Conservation (phyloP, 179 eudicot genomes). For the Beta macrorhiza region DNA sequence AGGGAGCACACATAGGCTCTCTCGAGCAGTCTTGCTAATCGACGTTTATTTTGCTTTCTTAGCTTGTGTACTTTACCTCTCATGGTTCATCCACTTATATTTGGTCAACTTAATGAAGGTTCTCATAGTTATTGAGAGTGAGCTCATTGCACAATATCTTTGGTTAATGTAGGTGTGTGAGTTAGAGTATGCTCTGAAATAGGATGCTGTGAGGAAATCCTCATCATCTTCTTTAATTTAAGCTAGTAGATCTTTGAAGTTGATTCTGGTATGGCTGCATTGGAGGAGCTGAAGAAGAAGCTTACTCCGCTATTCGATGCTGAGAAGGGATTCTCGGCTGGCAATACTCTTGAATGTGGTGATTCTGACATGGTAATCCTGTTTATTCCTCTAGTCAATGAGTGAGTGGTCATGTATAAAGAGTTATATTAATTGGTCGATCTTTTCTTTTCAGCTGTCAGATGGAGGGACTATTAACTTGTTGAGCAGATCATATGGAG, state of each 20-base stretch:
- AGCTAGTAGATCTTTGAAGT: slow-evolving; percentile 3
- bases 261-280: slow-evolving; percentile 52
- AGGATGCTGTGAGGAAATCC: neutral
- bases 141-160: neutral
- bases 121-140: neutral
- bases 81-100: neutral
- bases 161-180: neutral
- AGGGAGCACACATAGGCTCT: neutral
- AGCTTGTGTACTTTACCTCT: neutral
- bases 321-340: slow-evolving; percentile 76
- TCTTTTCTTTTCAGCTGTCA: slow-evolving; percentile 40
- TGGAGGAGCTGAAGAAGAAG: slow-evolving; percentile 87
- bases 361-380: slow-evolving; percentile 66
- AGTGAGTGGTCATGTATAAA: neutral
- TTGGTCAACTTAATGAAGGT: neutral
- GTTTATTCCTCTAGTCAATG: neutral
- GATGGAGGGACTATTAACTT: slow-evolving; percentile 81
- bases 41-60: neutral
- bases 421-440: slow-evolving; percentile 3
- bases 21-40: neutral
- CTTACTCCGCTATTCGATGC: slow-evolving; percentile 91
- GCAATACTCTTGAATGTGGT: slow-evolving; percentile 46
- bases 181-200: neutral
- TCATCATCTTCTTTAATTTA: neutral
- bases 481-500: slow-evolving; percentile 91